Base-by-base conservation (phyloP, 1,284 basidiomycete species). In the Leccinum glutinopallens region DNA sequence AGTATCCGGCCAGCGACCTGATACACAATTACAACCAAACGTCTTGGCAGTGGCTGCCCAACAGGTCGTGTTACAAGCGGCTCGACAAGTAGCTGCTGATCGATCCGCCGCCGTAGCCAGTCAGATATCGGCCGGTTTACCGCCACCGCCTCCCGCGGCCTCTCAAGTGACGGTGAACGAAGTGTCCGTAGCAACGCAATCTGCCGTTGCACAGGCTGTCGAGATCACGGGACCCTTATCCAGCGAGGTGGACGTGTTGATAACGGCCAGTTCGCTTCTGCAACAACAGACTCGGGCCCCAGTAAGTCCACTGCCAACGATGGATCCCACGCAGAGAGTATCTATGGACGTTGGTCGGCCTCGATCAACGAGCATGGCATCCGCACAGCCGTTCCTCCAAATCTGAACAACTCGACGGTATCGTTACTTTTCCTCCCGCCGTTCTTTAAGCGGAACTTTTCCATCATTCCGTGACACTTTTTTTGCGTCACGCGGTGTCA, bases 41-140 rank as follows among this genome's bases (percentile, higher is more conserved):
- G 80, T 81, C 9, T 78, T 86, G 65, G 90, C 89, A 7, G 86
- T 85, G 9, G 91, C 91, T 5, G 90, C 90, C 12, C 89, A 91
- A 70, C 86, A 90, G 64, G 87, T 93, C 59, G 91, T 93, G 53
- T 81, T 91, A 56, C 87, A 90, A 71, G 91, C 91, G 39, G 91
- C 91, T 7, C 87, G 89, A 65, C 84, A 85, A 64, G 84, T 86
- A n/a, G 84, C 81, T 17, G 82, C 83, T 8, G 84, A 87, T 65
- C 83, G 81, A 37, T 80, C 82, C 10, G 81, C 79, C 13, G 80
- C 78, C 5, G 79, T 80, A 19, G 78, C 76, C 9, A 70, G 69
- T 49, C 80, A 76, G 58, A 73, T 80, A 22, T 78, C 76, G 4
- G 78, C 79, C 15, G 81, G 82, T 17, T 66, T 81, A 32, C 70